Conservation (phyloP, 2,329 filamentous ascomycete species). For the Pseudonectria foliicola region DNA sequence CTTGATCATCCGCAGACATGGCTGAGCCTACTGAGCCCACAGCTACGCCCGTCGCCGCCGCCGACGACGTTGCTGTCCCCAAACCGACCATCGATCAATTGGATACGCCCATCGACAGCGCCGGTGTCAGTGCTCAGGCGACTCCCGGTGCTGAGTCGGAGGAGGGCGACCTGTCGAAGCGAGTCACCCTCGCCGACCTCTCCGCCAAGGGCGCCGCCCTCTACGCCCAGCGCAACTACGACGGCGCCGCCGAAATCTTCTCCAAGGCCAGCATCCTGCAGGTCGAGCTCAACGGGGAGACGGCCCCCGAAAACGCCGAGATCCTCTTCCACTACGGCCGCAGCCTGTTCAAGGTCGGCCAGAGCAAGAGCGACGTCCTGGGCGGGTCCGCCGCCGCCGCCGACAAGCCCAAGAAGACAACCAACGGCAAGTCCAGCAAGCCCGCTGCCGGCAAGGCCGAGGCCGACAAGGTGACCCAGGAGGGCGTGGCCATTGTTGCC, state of each 20-base stretch:
- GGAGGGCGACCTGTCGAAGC: slow-evolving; percentile 41
- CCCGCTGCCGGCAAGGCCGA: slow-evolving; percentile 31
- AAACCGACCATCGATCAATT: slow-evolving; percentile 1
- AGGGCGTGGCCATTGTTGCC: slow-evolving; percentile 36
- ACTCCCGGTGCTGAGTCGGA: slow-evolving; percentile 5
- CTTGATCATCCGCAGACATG: slow-evolving; percentile 14
- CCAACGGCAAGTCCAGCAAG: slow-evolving; percentile 35
- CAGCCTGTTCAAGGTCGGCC: slow-evolving; percentile 86
- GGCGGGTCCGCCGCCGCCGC: slow-evolving; percentile 68
- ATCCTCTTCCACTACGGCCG: slow-evolving; percentile 92
- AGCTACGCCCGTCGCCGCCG: slow-evolving; percentile 13
- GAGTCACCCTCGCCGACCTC: slow-evolving; percentile 67
- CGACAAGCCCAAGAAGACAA: slow-evolving; percentile 37
- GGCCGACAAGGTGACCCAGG: slow-evolving; percentile 37
- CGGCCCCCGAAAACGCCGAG: slow-evolving; percentile 84
- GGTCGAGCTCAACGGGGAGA: slow-evolving; percentile 85
- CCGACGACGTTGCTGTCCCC: slow-evolving; percentile 10
- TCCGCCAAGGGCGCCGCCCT: slow-evolving; percentile 74
- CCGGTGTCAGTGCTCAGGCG: slow-evolving; percentile 9
- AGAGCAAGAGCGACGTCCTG: slow-evolving; percentile 89
- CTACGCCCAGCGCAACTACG: slow-evolving; percentile 84
- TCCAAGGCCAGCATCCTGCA: slow-evolving; percentile 85
- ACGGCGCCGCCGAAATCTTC: slow-evolving; percentile 78
- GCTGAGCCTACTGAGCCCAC: slow-evolving; percentile 23
- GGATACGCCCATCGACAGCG: slow-evolving; percentile 3